phyloP scores from a whole-genome alignment of 805 yeast genomes.

The Yarrowia divulgata region DNA sequence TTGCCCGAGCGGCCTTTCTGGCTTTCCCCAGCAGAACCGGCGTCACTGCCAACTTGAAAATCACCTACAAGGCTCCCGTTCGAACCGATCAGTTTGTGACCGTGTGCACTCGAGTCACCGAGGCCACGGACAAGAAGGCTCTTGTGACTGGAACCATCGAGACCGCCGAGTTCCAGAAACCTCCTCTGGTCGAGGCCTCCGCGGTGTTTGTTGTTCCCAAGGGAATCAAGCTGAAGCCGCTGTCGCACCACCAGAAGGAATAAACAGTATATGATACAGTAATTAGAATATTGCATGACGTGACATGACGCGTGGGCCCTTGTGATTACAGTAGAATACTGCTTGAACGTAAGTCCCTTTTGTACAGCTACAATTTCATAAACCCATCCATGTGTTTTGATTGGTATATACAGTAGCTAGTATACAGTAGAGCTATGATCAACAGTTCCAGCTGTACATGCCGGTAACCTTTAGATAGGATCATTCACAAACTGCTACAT shows the following conservation, averaged over 20 bases:
- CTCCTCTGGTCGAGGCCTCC: conserved; percentile 22
- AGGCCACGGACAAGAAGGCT: conserved; percentile 80
- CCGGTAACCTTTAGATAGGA: no score
- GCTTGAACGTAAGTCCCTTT: no score
- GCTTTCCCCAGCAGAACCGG: conserved; percentile 81
- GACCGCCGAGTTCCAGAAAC: conserved; percentile 23
- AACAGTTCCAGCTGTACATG: no score
- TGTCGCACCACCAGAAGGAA: conserved; percentile 27
- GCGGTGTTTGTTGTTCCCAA: conserved; percentile 36
- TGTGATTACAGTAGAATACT: no score
- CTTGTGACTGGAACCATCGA: conserved; percentile 55
- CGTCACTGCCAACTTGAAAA: conserved; percentile 79
- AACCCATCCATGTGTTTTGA: no score
- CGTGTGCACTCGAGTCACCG: conserved; percentile 68
- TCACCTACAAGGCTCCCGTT: conserved; percentile 66
- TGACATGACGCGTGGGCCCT: no score
- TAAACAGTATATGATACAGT: conserved; percentile 3
- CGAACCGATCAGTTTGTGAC: conserved; percentile 70
- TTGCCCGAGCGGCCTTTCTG: conserved; percentile 87
- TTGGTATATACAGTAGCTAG: no score
- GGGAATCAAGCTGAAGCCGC: conserved; percentile 31
- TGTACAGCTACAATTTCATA: no score
- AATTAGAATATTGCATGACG: no score
- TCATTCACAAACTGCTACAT: no score
- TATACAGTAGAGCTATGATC: no score